Base-by-base conservation (phyloP, 1,284 basidiomycete species). In the Cutaneotrichosporon sp. region DNA sequence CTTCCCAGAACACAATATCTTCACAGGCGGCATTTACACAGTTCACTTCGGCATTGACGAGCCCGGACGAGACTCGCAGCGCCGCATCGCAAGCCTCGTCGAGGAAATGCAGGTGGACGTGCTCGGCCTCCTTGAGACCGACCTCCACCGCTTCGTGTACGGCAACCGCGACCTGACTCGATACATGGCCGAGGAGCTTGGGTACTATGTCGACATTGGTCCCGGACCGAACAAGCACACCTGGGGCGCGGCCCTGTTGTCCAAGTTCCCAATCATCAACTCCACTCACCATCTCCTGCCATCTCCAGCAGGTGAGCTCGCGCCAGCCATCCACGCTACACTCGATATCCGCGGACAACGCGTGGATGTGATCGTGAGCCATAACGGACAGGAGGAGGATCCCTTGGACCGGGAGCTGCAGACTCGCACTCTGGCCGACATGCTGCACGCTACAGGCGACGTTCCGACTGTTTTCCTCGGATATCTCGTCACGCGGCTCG, bases 401-500 rank as follows among this genome's bases (percentile, higher is more conserved):
- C 98, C 94, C 52, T 94, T 91, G 17, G 92, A 96, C 71, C 83
- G 92, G 59, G 87, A 93, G 70, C 74, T 96, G 37, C 92, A 97
- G 68, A 88, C 88, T 41, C 85, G 71, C 29, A 87, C 87, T 64
- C 77, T 96, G 37, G 92, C 87, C 1, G 78, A 84, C 25, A 85
- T 96, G 47, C 87, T 94, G 81, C 75, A 82, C 0, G 79, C 79
- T 20, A 78, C 84, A 3, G 84, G 85, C 60, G 87, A 88, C 26
- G 78, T 81, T 19, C 92, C 92, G 0, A 82, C 87, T 12, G 81
- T 94, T 38, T 96, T 92, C 78, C 77, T 96, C 16, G 90, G 84
- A 71, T 98, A 98, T 76, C 97, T 98, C 27, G 96, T 96, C 74
- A 99, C 98, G 9, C 98, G 82, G 0, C 77, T 98, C 94, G 72